phyloP scores from a whole-genome alignment of 2,329 filamentous ascomycete genomes.

The Talaromyces rugulosus region DNA sequence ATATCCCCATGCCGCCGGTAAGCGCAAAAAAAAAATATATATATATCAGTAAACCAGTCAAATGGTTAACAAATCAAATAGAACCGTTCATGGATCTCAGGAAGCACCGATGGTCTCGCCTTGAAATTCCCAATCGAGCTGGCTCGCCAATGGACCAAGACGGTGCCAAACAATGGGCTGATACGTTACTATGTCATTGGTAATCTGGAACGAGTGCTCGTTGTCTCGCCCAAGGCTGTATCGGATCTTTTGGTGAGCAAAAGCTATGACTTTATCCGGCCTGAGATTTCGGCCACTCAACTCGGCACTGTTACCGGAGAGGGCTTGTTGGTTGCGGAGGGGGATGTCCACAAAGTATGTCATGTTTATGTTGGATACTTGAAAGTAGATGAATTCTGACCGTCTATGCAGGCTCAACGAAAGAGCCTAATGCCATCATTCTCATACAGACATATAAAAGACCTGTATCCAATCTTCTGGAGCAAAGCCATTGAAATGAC shows the following conservation, averaged over 20 bases:
- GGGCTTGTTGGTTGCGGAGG: slow-evolving; percentile 68
- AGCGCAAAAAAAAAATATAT: slow-evolving; percentile 15
- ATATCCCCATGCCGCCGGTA: slow-evolving; percentile 52
- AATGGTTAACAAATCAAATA: slow-evolving; percentile 14
- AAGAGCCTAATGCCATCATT: slow-evolving; percentile 80
- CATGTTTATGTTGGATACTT: not conserved
- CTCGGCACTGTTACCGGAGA: slow-evolving; percentile 37
- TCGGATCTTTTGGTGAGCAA: slow-evolving; percentile 66
- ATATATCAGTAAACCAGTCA: too few relatives aligned
- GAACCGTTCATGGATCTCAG: slow-evolving; percentile 42
- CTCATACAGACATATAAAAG: slow-evolving; percentile 77
- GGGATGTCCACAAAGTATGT: slow-evolving; percentile 74
- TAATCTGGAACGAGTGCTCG: slow-evolving; percentile 60
- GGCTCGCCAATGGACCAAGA: slow-evolving; percentile 49
- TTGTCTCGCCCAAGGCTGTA: slow-evolving; percentile 61
- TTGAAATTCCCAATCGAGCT: slow-evolving; percentile 37
- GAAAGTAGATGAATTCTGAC: slow-evolving; percentile 3
- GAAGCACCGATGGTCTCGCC: slow-evolving; percentile 39
- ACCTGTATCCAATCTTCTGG: slow-evolving; percentile 84
- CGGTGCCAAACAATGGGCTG: slow-evolving; percentile 63
- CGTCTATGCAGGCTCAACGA: slow-evolving; percentile 50
- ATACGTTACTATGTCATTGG: slow-evolving; percentile 62
- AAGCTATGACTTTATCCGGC: slow-evolving; percentile 68
- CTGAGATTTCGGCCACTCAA: slow-evolving; percentile 42
- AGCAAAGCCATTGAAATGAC: slow-evolving; percentile 66